Evolutionary conservation across 345 rosid genomes (phyloP).

Genomic region (Boechera stricta): DNA sequence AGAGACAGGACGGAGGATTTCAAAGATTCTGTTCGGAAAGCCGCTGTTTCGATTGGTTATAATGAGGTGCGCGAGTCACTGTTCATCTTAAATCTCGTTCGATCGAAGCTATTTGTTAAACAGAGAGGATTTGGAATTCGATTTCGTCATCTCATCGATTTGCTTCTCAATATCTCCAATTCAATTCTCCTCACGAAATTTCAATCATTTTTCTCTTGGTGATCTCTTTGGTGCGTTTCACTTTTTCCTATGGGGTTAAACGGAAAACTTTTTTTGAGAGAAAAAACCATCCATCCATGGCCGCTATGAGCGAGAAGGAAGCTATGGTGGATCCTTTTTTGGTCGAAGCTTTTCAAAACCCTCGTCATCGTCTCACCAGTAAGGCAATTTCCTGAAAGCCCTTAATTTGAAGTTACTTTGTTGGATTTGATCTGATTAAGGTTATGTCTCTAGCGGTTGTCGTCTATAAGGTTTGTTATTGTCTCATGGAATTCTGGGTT

Average conservation of each 20-base stretch:
- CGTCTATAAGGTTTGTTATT: constrained; percentile 19
- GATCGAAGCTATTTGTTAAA: no score
- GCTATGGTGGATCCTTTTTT: constrained; percentile 86
- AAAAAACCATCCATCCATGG: constrained; percentile 22
- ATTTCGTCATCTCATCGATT: constrained; percentile 29
- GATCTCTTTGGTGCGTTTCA: not conserved
- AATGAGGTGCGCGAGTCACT: no score
- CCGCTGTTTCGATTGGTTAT: no score
- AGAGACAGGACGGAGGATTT: no score
- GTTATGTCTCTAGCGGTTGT: not conserved
- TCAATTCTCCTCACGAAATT: not conserved
- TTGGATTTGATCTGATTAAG: constrained; percentile 7
- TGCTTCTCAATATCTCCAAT: constrained; percentile 10
- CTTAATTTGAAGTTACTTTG: not conserved
- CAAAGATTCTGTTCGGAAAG: no score
- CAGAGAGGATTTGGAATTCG: constrained; percentile 16
- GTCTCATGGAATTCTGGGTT: constrained; percentile 10
- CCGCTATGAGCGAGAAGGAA: constrained; percentile 52
- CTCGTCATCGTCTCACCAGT: constrained; percentile 95
- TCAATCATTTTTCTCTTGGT: not conserved
- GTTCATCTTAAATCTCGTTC: no score
- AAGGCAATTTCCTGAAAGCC: constrained; percentile 35
- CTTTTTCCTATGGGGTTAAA: not conserved
- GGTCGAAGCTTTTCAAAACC: constrained; percentile 89
- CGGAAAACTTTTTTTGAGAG: not conserved